Evolutionary conservation across 441 rosid genomes (phyloP), one percentile per base, ranked within the genome.

Genomic region (Flueggea neowawraea): DNA sequence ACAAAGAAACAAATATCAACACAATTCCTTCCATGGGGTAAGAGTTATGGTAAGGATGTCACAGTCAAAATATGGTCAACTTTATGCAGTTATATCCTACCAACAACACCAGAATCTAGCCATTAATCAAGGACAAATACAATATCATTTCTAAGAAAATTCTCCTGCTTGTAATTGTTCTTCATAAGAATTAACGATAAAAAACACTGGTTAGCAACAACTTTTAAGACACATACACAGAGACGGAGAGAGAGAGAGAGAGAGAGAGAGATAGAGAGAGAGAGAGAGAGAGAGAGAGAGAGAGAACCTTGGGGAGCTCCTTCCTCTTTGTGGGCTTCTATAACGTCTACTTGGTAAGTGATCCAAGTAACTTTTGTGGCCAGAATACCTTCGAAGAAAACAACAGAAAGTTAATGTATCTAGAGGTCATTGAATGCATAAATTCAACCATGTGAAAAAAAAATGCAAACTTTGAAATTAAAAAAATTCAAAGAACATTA

Each of bases 301-400:
- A 60, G 62, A 52, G 6, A 70, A 89, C 99, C 99, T 95, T 43
- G 82, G 82, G 58, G 97, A 91, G 64, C 90, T 87, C 68, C 85
- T 78, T 71, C 81, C 84, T 69, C 91, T 88, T 17, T 71, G 84
- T 41, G 92, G 89, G 70, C 88, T 90, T 83, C 85, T 81, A 70
- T 78, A 70, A 61, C 78, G 83, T 65, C 90, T 73, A 15, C 58
- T 63, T 8, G 85, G 84, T 12, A 86, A 82, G 52, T 74, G 88
- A 43, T 82, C 84, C 47, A 80, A 63, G 63, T 84, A 80, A 64
- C 72, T 81, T 76, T 84, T 79, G 63, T 71, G 79, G 70, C 80
- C 81, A 15, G 92, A 72, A 81, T 81, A 76, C 82, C 97, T 91
- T 65, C 70, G 39, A 6, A 59, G 28, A 55, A 5, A 10, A 51